These are phyloP conservation scores for Phyllosticta ampelicida DNA, from an alignment of 2,329 filamentous ascomycete genomes.

Conservation along the genomic window DNA sequence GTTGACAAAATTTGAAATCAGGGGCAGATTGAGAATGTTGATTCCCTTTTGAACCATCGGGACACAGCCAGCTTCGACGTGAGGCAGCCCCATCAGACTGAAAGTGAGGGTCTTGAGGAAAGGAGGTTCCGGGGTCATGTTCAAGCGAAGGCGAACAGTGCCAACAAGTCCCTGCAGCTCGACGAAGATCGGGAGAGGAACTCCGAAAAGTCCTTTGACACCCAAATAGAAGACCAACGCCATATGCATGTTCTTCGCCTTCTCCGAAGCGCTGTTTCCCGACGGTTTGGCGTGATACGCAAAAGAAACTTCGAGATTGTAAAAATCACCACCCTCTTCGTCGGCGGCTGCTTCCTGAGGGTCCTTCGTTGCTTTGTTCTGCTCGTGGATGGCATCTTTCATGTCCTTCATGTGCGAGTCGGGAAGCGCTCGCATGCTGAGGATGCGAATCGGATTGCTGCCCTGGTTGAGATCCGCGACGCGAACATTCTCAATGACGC, in stretches of 20 bases:
- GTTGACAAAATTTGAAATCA: conserved; percentile 96
- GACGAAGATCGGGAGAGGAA: conserved; percentile 78
- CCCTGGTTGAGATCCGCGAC: conserved; percentile 94
- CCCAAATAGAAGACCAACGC: conserved; percentile 90
- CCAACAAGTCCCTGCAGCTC: conserved; percentile 86
- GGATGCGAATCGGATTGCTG: conserved; percentile 75
- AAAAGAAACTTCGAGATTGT: conserved; percentile 83
- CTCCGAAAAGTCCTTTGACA: conserved; percentile 76
- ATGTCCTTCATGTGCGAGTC: conserved; percentile 72
- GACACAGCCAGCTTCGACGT: conserved; percentile 78
- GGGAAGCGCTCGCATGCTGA: conserved; percentile 77
- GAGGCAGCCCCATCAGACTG: conserved; percentile 87
- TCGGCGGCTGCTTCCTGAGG: conserved; percentile 78
- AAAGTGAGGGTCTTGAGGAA: conserved; percentile 89
- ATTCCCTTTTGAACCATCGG: conserved; percentile 87
- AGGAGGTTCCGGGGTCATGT: conserved; percentile 81
- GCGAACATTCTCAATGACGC: conserved; percentile 85
- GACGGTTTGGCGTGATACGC: conserved; percentile 82
- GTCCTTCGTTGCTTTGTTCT: conserved; percentile 73
- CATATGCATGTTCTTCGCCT: conserved; percentile 95
- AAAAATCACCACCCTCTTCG: conserved; percentile 83
- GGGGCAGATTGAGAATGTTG: conserved; percentile 80
- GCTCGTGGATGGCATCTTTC: conserved; percentile 67
- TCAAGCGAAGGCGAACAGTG: conserved; percentile 70
- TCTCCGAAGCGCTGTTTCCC: conserved; percentile 58